Evolutionary conservation across 805 yeast genomes (phyloP), one percentile per base, ranked within the genome.

Genomic region (Lachancea thermotolerans): DNA sequence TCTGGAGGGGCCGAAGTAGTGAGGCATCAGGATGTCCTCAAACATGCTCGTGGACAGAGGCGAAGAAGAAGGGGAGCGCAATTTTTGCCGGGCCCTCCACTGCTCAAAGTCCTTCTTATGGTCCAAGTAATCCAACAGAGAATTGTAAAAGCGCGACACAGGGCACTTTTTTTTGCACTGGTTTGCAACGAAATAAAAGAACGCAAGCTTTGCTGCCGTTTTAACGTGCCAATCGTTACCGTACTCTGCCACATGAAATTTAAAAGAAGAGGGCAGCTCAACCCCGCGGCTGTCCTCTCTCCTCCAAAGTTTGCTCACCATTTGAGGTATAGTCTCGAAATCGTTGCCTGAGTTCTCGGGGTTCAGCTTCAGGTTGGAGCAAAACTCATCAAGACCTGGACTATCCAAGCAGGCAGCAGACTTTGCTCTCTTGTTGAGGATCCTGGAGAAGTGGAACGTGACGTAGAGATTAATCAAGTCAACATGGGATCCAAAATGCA

Each of bases 201-300:
- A 72, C 53, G 85, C 64, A 1, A 82, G 67, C 25, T 75, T 68
- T 1, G 85, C 79, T 0, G 89, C 87, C 0, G 87, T 72, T 43
- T 74, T 69, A 30, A 90, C 67, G 51, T 83, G 89, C 96, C 96
- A 91, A 57, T 86, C 89, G 49, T 75, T 73, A 0, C 85, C 82
- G 60, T 90, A 90, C 21, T 58, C 58, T 58, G 42, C 68, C 64
- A 47, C 58, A 51, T 57, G 70, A 31, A 65, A 53, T 15, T 54
- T 59, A 11, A 52, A 48, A 28, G 18, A 29, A 4, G 25, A 31
- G 7, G 47, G 47, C 27, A 44, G 32, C 2, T 34, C 35, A 4
- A 3, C 14, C 2, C 28, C 29, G 7, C 32, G 12, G n/a, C 18
- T 32, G 8, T 36, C 33, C 17, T 25, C 21, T 16, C 28, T 33